A percentile compares a stretch with the other conserved stretches of the same genome.
Evolutionary conservation across 352 stramenopile genomes (phyloP).

Genomic region (Phytophthora meadii): DNA sequence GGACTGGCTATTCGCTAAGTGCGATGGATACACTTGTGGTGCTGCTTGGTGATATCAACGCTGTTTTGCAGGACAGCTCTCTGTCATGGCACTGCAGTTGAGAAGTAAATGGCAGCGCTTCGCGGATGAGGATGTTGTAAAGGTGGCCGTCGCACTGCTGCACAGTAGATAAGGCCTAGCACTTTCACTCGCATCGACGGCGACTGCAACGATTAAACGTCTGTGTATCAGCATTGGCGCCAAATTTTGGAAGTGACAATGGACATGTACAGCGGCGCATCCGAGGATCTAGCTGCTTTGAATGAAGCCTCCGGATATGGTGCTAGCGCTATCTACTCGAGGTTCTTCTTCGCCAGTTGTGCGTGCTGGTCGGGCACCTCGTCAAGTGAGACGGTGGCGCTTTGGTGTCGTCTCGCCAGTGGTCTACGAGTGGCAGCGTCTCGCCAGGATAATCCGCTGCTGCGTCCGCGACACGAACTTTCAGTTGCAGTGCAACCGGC

Average conservation of each 20-base stretch:
- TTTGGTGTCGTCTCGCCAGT: conserved; percentile 1
- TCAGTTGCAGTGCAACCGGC: conserved; percentile 18
- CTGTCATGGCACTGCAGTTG: not conserved
- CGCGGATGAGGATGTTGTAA: not conserved
- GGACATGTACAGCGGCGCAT: conserved; percentile 8
- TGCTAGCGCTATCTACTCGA: conserved; percentile 4
- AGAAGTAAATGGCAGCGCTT: not conserved
- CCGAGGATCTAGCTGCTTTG: conserved; percentile 1
- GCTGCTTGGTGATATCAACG: too few relatives aligned
- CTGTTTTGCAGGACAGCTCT: too few relatives aligned
- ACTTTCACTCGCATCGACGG: conserved; percentile 10
- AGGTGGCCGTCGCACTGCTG: not conserved
- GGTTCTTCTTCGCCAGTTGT: conserved; percentile 3
- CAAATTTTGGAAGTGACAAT: too few relatives aligned
- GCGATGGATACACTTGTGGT: conserved; percentile 15
- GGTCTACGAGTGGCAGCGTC: not conserved
- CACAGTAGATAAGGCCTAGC: not conserved
- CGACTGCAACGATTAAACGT: not conserved
- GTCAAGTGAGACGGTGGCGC: conserved; percentile 19
- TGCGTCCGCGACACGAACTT: not conserved
- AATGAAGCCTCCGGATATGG: not conserved
- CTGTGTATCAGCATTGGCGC: not conserved
- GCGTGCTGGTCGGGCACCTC: not conserved
- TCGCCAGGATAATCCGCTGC: conserved; percentile 3
- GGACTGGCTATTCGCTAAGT: conserved; percentile 27